Conservation (phyloP, 805 yeast genomes). For the Cyberlindnera mycetangii region DNA sequence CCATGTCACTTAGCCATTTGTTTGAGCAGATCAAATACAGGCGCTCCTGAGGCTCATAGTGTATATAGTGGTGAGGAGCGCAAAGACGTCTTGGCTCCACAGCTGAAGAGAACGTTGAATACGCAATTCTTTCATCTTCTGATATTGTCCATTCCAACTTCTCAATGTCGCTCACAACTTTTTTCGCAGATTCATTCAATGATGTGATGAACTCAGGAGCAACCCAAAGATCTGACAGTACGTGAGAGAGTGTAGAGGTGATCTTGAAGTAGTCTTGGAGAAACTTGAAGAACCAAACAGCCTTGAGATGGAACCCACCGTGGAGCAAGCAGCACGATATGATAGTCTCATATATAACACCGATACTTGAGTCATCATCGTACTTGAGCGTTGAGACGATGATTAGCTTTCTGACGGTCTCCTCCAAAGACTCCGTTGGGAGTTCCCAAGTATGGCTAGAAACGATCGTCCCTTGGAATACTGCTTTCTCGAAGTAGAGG, state of each 20-base stretch:
- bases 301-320: constrained; percentile 43
- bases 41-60: neutral
- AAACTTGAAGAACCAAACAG: constrained; percentile 41
- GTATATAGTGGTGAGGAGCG: constrained; percentile 1
- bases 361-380: constrained; percentile 40
- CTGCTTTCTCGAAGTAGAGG: constrained; percentile 12
- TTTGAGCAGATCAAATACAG: constrained; percentile 1
- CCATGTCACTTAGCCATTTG: neutral
- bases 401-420: constrained; percentile 17
- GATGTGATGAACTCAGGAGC: constrained; percentile 1
- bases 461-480: neutral
- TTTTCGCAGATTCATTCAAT: constrained; percentile 4
- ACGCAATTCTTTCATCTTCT: neutral
- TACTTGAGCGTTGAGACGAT: constrained; percentile 17
- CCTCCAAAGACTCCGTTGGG: constrained; percentile 7
- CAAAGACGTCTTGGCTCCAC: constrained; percentile 1
- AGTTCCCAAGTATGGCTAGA: neutral
- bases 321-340: constrained; percentile 41
- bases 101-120: neutral
- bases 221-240: neutral
- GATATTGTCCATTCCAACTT: constrained; percentile 5
- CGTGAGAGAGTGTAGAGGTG: neutral
- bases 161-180: neutral
- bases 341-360: constrained; percentile 35
- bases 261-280: constrained; percentile 31